Base-by-base conservation (phyloP, 1,284 basidiomycete genomes). In the Cryptococcus deneoformans region DNA sequence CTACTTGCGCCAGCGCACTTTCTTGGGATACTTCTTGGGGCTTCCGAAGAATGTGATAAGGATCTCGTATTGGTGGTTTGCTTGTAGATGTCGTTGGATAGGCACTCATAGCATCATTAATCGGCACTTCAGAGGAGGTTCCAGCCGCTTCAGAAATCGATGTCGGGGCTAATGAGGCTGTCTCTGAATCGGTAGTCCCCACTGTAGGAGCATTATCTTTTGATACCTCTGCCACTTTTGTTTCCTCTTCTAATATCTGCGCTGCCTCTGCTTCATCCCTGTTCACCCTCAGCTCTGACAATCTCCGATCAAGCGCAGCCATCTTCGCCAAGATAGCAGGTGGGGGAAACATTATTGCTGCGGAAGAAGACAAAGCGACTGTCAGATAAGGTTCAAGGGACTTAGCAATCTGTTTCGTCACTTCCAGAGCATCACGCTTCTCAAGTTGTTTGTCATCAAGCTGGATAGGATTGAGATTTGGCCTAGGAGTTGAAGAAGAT, bases 281-380 rank as follows among this genome's bases (percentile, higher is more conserved):
- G 36, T 83, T 84, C 47, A 81, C 80, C 61, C 88, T 87, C 6
- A 87, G 82, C 44, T 81, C 80, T 35, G 82, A 79, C 16, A 95
- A 82, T 57, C 85, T 82, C 36, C 87, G 84, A 66, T 95, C 91
- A 8, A 95, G 80, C 63, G 90, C 86, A 65, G 89, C 89, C 90
- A 97, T 93, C 58, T 84, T 83, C 4, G 85, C 81, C 38, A 98
- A 84, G 2, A 92, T 88, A 67, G 89, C 87, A 1, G 94, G 94
- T 12, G 93, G 92, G 11, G 87, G 88, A 72, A 95, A 93, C 10
- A 89, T 85, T 43, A 97, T 80, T 0, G 91, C 90, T 0, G 92
- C 88, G 6, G 92, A 95, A 38, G 92, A 89, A 1, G 92, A 95
- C 29, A 96, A 88, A 65, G 92, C 90, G 0, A 89, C 93, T 58